Percentiles rank a stretch among this genome's conserved stretches.
Evolutionary conservation across 805 yeast species (phyloP).

Genomic region (Cyberlindnera maclurae): DNA sequence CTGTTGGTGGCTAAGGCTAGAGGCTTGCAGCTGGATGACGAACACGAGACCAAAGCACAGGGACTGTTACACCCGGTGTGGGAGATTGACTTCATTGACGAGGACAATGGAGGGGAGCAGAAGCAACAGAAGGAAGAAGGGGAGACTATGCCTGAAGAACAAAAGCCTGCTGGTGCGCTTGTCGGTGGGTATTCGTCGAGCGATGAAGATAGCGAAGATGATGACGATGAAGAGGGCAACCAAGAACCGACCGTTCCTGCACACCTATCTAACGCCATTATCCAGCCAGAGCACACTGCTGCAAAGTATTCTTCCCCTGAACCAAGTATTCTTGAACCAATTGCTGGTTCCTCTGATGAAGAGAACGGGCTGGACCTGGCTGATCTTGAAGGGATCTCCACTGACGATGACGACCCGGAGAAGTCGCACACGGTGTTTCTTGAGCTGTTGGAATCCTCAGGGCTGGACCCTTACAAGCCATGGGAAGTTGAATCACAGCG

Average conservation of each 20-base stretch:
- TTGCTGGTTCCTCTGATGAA: conserved; percentile 16
- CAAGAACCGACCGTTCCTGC: neutral
- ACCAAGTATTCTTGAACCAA: conserved; percentile 4
- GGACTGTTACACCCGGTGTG: neutral
- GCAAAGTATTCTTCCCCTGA: neutral
- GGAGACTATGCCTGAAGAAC: neutral
- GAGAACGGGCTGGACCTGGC: conserved; percentile 18
- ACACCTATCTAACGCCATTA: neutral
- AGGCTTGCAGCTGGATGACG: conserved; percentile 24
- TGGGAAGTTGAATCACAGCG: conserved; percentile 41
- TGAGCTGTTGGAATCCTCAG: conserved; percentile 27
- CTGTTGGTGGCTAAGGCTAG: conserved; percentile 31
- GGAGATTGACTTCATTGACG: neutral
- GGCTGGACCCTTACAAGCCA: conserved; percentile 36
- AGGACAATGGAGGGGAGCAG: neutral
- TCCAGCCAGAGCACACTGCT: neutral
- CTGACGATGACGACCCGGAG: conserved; percentile 13
- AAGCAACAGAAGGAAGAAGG: neutral
- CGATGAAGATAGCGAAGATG: conserved; percentile 7
- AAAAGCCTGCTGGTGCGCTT: neutral
- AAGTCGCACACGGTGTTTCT: conserved; percentile 22
- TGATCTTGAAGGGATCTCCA: conserved; percentile 17
- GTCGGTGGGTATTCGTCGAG: conserved; percentile 18
- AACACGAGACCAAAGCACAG: conserved; percentile 1
- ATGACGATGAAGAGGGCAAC: conserved; percentile 3